These are phyloP conservation scores for Ensete ventricosum DNA, from an alignment of 176 grass and related monocot species.

Conservation along the genomic window DNA sequence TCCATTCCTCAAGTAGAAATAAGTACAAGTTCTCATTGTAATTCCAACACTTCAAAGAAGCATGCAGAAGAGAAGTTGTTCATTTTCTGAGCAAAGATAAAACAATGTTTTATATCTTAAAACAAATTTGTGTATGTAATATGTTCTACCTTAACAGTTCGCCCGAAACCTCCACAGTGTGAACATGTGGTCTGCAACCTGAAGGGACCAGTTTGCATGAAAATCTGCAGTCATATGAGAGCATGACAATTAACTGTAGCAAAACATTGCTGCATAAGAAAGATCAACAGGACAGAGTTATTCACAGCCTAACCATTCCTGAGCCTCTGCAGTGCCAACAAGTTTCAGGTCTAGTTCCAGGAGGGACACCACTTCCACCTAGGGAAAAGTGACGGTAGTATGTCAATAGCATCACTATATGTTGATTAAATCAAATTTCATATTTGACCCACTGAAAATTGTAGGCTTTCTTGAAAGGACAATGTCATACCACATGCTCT, in stretches of 20 bases:
- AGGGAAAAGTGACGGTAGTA: conserved; percentile 4
- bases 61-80: not conserved
- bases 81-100: not conserved
- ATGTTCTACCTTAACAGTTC: conserved; percentile 55
- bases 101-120: not conserved
- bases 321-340: conserved; percentile 67
- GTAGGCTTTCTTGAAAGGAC: not conserved
- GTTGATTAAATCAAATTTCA: conserved; percentile 2
- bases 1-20: not conserved
- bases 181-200: conserved; percentile 70
- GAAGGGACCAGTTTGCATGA: conserved; percentile 78
- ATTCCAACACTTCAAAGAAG: not conserved
- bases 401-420: not conserved
- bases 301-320: conserved; percentile 59
- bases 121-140: not conserved
- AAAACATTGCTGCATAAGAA: conserved; percentile 5
- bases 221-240: conserved; percentile 41
- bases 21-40: not conserved
- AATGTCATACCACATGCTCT: conserved; percentile 64
- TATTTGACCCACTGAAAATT: conserved; percentile 6
- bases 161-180: conserved; percentile 74
- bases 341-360: conserved; percentile 89
- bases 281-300: not conserved
- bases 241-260: conserved; percentile 4
- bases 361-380: conserved; percentile 80